Evolutionary conservation across 805 yeast species (phyloP).

Genomic region (Cyberlindnera mrakii): DNA sequence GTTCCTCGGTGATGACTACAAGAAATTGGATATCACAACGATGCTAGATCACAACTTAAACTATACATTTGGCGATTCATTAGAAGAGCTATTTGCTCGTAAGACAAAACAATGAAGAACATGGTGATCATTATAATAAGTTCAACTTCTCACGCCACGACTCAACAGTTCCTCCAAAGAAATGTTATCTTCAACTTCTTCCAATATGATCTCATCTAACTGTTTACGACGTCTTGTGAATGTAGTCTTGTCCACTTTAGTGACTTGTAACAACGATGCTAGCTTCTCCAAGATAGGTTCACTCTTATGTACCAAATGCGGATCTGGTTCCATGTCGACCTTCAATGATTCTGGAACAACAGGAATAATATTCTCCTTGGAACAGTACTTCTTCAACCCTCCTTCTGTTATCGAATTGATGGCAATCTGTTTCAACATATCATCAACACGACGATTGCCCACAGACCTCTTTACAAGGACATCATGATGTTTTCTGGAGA

Average conservation of each 20-base stretch:
- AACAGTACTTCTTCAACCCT: conserved; percentile 10
- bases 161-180: conserved; percentile 6
- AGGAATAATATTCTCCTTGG: conserved; percentile 20
- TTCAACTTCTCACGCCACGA: conserved; percentile 2
- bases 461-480: conserved; percentile 18
- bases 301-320: conserved; percentile 5
- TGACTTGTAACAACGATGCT: conserved; percentile 14
- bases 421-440: conserved; percentile 12
- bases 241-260: conserved; percentile 15
- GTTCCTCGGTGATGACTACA: conserved; percentile 8
- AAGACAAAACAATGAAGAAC: conserved; percentile 2
- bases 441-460: conserved; percentile 20
- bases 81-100: not conserved
- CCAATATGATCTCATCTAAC: not conserved
- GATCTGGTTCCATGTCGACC: conserved; percentile 15
- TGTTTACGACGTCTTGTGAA: not conserved
- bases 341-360: conserved; percentile 21
- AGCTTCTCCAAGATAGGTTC: conserved; percentile 12
- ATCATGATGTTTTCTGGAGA: conserved; percentile 14
- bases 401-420: conserved; percentile 5
- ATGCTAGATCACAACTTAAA: not conserved
- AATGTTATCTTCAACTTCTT: conserved; percentile 5
- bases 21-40: not conserved
- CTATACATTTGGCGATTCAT: not conserved
- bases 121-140: not conserved